Base-by-base conservation (phyloP, 768 basidiomycete genomes). In the Gautieria morchelliformis region DNA sequence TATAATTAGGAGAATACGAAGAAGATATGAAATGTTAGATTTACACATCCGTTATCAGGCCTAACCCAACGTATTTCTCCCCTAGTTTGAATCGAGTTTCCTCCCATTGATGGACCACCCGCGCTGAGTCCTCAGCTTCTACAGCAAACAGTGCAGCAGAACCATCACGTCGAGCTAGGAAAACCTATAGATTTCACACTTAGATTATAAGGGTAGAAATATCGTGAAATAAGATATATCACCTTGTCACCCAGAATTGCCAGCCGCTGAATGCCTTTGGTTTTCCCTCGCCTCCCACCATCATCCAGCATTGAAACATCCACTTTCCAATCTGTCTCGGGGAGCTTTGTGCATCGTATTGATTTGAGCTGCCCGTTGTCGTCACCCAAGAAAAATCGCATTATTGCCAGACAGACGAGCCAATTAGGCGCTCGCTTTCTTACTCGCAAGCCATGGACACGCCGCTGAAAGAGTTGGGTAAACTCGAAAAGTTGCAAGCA, bases 321-420 rank as follows among this genome's bases (percentile, higher is more conserved):
- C 2, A 68, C 64, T 53, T 74, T 77, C 56, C 64, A 61, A 47
- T 65, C 68, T n/a, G 71, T 67, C 15, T 68, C 60, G 11, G 61
- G 46, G 11, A 67, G 64, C 17, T 70, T 62, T 4, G 66, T 53
- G 63, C 78, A 85, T 10, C 63, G 70, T 56, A 88, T 64, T 8
- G 79, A 69, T 70, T 90, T 90, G 58, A 91, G 78, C 57, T 78
- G 80, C 19, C 89, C 90, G 33, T 87, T 80, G 61, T 89, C 85
- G 70, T 92, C 90, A 61, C 87, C 90, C 46, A 81, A 69, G 52
- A 89, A 70, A 70, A 90, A 89, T 58, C 78, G 71, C 85, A 87
- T 89, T 47, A 24, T 14, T n/a, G 30, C 27, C 15, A 46, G 32
- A 22, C 39, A n/a, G 14, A 24, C 17, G 19, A 46, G 52, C 17